A percentile compares a stretch with the other conserved stretches of the same genome.
phyloP scores from a whole-genome alignment of 352 stramenopile species.

The Phytophthora vignae region DNA sequence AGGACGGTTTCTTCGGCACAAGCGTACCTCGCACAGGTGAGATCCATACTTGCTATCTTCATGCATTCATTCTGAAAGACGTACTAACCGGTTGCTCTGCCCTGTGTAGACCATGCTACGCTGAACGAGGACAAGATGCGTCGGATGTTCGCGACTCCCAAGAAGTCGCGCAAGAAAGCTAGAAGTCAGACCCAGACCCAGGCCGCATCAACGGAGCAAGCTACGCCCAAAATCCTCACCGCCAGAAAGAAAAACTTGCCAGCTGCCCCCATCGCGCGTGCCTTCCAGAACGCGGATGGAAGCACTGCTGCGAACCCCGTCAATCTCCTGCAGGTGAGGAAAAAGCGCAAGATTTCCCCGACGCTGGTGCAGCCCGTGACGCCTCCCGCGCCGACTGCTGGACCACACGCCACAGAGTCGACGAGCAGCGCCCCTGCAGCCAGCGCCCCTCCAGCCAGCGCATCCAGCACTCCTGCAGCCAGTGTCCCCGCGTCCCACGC shows the following conservation, averaged over 20 bases:
- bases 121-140: slow-evolving; percentile 63
- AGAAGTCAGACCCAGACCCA: slow-evolving; percentile 24
- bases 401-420: slow-evolving; percentile 3
- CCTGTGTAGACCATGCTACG: slow-evolving; percentile 42
- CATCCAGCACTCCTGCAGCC: not conserved
- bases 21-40: slow-evolving; percentile 39
- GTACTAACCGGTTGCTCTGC: slow-evolving; percentile 1
- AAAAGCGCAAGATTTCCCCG: slow-evolving; percentile 83
- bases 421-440: slow-evolving; percentile 1
- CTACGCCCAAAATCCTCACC: slow-evolving; percentile 22
- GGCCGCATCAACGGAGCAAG: slow-evolving; percentile 25
- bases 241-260: slow-evolving; percentile 42
- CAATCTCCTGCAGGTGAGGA: slow-evolving; percentile 82
- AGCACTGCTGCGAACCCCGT: slow-evolving; percentile 32
- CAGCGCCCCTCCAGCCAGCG: too few relatives aligned
- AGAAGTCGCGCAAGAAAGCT: slow-evolving; percentile 71
- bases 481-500: slow-evolving; percentile 1
- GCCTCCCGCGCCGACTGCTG: not conserved
- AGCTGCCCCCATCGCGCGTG: slow-evolving; percentile 22
- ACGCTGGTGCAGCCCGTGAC: slow-evolving; percentile 39
- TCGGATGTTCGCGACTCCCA: slow-evolving; percentile 70
- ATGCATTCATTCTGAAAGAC: not conserved
- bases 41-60: not conserved
- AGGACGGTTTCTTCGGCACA: slow-evolving; percentile 83
- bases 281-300: slow-evolving; percentile 34